These are phyloP conservation scores for Vanrija sp. DNA, from an alignment of 1,284 basidiomycete genomes.

Conservation along the genomic window DNA sequence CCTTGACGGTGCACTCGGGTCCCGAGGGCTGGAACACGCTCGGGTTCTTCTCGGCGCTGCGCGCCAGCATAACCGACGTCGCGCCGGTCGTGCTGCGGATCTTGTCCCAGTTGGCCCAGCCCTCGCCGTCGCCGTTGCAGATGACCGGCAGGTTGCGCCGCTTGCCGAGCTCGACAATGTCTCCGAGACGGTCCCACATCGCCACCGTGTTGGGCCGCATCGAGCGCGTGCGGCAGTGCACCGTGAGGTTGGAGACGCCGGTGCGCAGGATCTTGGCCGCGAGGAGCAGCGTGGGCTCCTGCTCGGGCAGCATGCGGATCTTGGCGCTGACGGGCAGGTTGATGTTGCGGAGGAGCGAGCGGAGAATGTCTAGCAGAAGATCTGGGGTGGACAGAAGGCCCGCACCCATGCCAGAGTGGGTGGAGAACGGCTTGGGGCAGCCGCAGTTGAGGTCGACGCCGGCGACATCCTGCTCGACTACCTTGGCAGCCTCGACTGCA, in stretches of 20 bases:
- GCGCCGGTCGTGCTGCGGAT: conserved; percentile 75
- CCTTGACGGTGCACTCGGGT: conserved; percentile 64
- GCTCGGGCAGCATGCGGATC: conserved; percentile 81
- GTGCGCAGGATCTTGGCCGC: conserved; percentile 82
- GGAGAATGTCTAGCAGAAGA: conserved; percentile 79
- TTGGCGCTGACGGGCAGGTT: conserved; percentile 85
- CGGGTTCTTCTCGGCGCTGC: conserved; percentile 88
- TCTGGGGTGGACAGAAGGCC: conserved; percentile 89
- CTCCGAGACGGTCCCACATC: conserved; percentile 69
- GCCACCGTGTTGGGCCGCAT: conserved; percentile 86
- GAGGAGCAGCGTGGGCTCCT: conserved; percentile 80
- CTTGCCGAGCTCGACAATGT: conserved; percentile 68
- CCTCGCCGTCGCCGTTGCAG: conserved; percentile 90
- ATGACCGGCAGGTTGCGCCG: conserved; percentile 69
- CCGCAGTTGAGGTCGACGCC: conserved; percentile 67
- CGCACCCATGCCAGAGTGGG: conserved; percentile 93
- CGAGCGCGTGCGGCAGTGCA: conserved; percentile 90
- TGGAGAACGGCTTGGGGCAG: conserved; percentile 93
- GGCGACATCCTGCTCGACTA: conserved; percentile 82
- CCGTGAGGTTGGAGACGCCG: conserved; percentile 82
- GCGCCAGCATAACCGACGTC: conserved; percentile 93
- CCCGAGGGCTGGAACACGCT: conserved; percentile 74
- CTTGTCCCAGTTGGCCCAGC: conserved; percentile 70
- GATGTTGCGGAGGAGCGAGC: conserved; percentile 67
- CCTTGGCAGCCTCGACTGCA: conserved; percentile 85